Conservation (phyloP, 2,329 filamentous ascomycete species). For the Madurella fahalii region DNA sequence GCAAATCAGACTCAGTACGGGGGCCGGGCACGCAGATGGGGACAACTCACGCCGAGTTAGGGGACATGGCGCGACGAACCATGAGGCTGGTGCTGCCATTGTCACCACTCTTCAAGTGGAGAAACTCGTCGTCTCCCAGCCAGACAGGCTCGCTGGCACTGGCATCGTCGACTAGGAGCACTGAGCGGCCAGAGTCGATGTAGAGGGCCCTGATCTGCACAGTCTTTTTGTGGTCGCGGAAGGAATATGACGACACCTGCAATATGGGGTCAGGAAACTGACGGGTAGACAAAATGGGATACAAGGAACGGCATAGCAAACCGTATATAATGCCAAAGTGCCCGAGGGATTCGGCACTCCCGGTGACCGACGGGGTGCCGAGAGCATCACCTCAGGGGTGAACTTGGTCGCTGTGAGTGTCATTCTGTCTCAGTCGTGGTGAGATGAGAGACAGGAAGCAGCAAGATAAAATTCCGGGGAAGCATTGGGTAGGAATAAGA, state of each 20-base stretch:
- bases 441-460: not conserved
- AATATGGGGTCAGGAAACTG: not conserved
- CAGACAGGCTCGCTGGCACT: constrained; percentile 69
- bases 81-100: constrained; percentile 47
- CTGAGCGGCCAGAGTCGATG: constrained; percentile 61
- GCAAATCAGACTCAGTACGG: not conserved
- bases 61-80: constrained; percentile 35
- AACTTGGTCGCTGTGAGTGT: constrained; percentile 67
- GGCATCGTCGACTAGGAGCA: constrained; percentile 60
- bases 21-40: not conserved
- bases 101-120: constrained; percentile 50
- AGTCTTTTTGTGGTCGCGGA: constrained; percentile 66
- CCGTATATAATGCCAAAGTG: constrained; percentile 61
- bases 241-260: constrained; percentile 71
- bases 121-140: constrained; percentile 63
- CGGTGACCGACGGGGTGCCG: constrained; percentile 67
- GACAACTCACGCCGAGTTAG: constrained; percentile 36
- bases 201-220: constrained; percentile 67
- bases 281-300: not conserved
- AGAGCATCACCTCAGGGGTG: constrained; percentile 72
- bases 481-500: not conserved
- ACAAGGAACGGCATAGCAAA: constrained; percentile 30
- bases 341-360: constrained; percentile 67
- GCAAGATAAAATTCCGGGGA: not conserved
- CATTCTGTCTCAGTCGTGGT: constrained; percentile 44